phyloP scores from a whole-genome alignment of 2,329 filamentous ascomycete species.

The Magnaporthiopsis poae region DNA sequence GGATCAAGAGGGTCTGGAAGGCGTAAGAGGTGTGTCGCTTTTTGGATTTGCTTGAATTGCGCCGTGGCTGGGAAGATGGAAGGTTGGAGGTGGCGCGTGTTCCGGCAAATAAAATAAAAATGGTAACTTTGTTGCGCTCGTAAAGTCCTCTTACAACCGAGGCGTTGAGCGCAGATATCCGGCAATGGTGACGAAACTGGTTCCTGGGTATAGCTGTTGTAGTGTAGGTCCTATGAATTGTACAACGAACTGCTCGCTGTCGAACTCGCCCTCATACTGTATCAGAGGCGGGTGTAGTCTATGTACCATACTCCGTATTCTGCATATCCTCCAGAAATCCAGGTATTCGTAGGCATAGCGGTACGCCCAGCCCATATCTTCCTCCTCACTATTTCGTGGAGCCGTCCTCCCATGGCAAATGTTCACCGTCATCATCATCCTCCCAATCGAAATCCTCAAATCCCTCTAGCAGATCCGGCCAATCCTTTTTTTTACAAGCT shows the following conservation, averaged over 20 bases:
- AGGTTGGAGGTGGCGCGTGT: background rate
- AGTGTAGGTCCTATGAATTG: background rate
- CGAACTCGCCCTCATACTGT: too few species aligned
- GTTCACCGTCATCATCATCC: too few species aligned
- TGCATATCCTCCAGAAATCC: too few species aligned
- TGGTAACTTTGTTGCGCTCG: background rate
- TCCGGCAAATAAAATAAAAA: background rate
- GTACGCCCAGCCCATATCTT: too few species aligned
- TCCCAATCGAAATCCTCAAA: too few species aligned
- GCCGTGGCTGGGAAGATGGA: background rate
- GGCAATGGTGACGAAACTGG: background rate
- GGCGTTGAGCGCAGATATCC: background rate
- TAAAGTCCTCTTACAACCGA: background rate
- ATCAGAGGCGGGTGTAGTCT: too few species aligned
- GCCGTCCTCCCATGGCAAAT: too few species aligned
- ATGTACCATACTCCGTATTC: too few species aligned
- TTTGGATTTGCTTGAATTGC: background rate
- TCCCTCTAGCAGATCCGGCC: too few species aligned
- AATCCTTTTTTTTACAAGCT: too few species aligned
- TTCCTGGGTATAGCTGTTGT: background rate
- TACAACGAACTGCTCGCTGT: background rate
- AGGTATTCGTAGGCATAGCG: too few species aligned
- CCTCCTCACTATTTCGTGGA: too few species aligned
- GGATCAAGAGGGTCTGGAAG: constrained; percentile 78
- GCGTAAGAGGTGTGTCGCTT: constrained; percentile 41